These are phyloP conservation scores for Pilatotrama ljubarskyi DNA, from an alignment of 768 basidiomycete genomes.

Conservation along the genomic window DNA sequence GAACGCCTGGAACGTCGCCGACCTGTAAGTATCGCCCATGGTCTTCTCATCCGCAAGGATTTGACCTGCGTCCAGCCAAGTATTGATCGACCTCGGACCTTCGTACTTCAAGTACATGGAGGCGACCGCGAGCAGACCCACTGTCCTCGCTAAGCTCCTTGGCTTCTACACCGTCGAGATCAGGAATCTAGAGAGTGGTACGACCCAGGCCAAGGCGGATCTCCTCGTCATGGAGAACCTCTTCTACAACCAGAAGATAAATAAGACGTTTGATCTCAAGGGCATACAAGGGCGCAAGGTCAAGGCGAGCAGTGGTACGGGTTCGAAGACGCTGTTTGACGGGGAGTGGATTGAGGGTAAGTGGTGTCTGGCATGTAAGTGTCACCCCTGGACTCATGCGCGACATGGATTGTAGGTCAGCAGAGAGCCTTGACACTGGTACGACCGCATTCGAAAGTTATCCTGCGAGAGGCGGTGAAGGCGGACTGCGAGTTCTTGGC, in stretches of 20 bases:
- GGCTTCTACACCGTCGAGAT: constrained; percentile 83
- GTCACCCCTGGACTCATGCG: background rate
- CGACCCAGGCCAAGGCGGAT: constrained; percentile 66
- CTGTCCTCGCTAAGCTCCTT: constrained; percentile 74
- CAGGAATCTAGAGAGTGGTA: constrained; percentile 67
- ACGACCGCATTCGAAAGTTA: constrained; percentile 70
- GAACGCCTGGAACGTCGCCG: constrained; percentile 85
- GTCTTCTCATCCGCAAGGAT: background rate
- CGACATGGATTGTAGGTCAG: constrained; percentile 45
- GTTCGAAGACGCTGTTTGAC: constrained; percentile 71
- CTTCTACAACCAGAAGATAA: constrained; percentile 68
- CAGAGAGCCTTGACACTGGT: constrained; percentile 64
- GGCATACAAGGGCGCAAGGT: constrained; percentile 79
- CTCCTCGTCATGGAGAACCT: constrained; percentile 86
- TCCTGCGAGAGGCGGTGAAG: constrained; percentile 66
- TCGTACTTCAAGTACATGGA: constrained; percentile 82
- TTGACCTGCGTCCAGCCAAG: constrained; percentile 51
- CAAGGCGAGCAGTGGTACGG: constrained; percentile 43
- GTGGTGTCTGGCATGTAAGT: background rate
- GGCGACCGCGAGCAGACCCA: constrained; percentile 61
- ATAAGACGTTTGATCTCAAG: constrained; percentile 79
- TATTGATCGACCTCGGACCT: constrained; percentile 73
- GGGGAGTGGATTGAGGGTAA: constrained; percentile 83
- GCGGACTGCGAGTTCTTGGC: constrained; percentile 75
- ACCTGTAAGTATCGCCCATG: constrained; percentile 53